Conservation (phyloP, 2,329 filamentous ascomycete species). For the Myotisia sp. region DNA sequence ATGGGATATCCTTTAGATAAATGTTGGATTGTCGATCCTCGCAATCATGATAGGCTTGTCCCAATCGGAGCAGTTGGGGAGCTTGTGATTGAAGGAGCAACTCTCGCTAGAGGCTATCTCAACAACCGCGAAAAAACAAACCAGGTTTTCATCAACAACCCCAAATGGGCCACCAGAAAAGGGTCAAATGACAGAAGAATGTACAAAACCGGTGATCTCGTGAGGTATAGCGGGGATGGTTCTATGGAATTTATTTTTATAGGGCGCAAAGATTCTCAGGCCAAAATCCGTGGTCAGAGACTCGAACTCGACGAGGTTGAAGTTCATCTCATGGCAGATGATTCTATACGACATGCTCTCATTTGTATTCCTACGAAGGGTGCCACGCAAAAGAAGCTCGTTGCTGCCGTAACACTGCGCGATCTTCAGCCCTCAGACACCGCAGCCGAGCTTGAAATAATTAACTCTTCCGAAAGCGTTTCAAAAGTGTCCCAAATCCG, state of each 20-base stretch:
- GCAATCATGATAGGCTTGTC: slow-evolving; percentile 21
- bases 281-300: slow-evolving; percentile 19
- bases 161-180: slow-evolving; percentile 11
- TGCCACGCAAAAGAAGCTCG: slow-evolving; percentile 8
- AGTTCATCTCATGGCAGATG: slow-evolving; percentile 12
- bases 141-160: slow-evolving; percentile 15
- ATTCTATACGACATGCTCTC: slow-evolving; percentile 6
- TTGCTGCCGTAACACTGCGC: slow-evolving; percentile 6
- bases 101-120: slow-evolving; percentile 18
- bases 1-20: slow-evolving; percentile 22
- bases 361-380: slow-evolving; percentile 8
- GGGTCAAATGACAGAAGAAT: slow-evolving; percentile 6
- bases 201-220: slow-evolving; percentile 21
- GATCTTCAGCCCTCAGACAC: not conserved
- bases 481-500: slow-evolving; percentile 5
- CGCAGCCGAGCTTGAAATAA: slow-evolving; percentile 4
- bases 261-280: slow-evolving; percentile 18
- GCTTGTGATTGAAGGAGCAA: slow-evolving; percentile 27
- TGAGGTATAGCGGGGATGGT: slow-evolving; percentile 14
- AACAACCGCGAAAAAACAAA: slow-evolving; percentile 16
- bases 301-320: slow-evolving; percentile 20
- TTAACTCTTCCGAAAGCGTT: slow-evolving; percentile 5
- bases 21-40: slow-evolving; percentile 26
- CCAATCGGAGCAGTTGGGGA: slow-evolving; percentile 30
- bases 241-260: slow-evolving; percentile 15